Evolutionary conservation across 1,284 basidiomycete species (phyloP).

Genomic region (Takashimella tepidaria): DNA sequence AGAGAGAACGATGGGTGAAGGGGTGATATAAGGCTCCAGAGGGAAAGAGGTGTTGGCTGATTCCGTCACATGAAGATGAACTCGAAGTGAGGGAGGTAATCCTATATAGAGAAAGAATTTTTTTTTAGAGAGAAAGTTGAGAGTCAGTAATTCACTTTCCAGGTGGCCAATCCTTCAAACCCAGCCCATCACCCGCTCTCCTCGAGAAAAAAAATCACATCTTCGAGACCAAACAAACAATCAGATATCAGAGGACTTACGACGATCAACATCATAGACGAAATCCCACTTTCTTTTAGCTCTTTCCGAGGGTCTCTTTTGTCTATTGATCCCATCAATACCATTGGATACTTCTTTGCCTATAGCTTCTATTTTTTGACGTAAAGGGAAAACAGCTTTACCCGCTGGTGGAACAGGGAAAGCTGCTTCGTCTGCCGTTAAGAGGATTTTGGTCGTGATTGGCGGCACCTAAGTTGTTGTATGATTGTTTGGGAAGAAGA

Average conservation of each 20-base stretch:
- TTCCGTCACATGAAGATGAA: constrained; percentile 26
- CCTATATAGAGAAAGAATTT: too few species aligned
- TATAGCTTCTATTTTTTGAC: constrained; percentile 20
- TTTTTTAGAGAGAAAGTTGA: too few species aligned
- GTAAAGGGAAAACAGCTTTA: constrained; percentile 14
- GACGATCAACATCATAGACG: constrained; percentile 9
- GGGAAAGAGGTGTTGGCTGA: constrained; percentile 30
- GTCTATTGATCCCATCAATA: constrained; percentile 30
- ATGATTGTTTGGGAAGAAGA: too few species aligned
- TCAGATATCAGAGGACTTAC: constrained; percentile 11
- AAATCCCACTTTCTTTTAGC: constrained; percentile 27
- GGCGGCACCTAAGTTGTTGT: constrained; percentile 23
- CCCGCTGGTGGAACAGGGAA: constrained; percentile 30
- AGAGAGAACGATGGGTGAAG: too few species aligned
- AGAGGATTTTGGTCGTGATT: constrained; percentile 24
- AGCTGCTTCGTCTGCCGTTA: constrained; percentile 31
- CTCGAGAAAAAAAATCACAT: too few species aligned
- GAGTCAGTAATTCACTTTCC: too few species aligned
- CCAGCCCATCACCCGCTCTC: too few species aligned
- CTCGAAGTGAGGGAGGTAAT: constrained; percentile 16
- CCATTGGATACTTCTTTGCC: constrained; percentile 25
- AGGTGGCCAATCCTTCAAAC: too few species aligned
- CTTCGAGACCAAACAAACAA: too few species aligned
- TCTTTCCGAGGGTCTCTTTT: constrained; percentile 10
- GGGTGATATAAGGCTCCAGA: constrained; percentile 34